phyloP scores from a whole-genome alignment of 192 early-diverging fungal genomes.

The Dimargaris xerosporica region DNA sequence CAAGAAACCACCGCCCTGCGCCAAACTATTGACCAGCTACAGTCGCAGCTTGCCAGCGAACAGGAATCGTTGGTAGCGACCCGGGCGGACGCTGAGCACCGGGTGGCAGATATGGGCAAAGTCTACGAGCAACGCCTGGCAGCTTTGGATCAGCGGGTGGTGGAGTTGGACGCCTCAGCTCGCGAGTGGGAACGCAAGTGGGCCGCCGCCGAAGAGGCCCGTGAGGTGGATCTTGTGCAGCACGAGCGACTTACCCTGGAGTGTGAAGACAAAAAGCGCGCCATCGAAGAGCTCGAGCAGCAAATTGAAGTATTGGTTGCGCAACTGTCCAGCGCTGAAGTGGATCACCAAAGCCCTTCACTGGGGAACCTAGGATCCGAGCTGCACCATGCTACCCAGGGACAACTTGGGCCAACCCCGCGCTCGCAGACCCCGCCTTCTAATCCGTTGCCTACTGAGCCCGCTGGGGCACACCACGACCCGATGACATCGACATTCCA shows the following conservation, averaged over 20 bases:
- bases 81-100: too few relatives aligned
- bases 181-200: conserved; percentile 1
- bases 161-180: conserved; percentile 1
- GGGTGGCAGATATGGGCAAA: too few relatives aligned
- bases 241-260: not conserved
- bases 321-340: not conserved
- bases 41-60: not conserved
- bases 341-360: too few relatives aligned
- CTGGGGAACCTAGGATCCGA: conserved; percentile 4
- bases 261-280: not conserved
- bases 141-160: not conserved
- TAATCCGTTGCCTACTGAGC: too few relatives aligned
- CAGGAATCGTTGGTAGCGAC: not conserved
- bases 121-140: not conserved
- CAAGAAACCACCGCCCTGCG: too few relatives aligned
- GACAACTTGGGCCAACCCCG: not conserved
- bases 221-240: not conserved
- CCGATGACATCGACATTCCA: conserved; percentile 1
- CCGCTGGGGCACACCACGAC: too few relatives aligned
- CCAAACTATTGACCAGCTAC: too few relatives aligned
- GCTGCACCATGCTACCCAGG: not conserved
- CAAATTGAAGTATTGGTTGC: conserved; percentile 2
- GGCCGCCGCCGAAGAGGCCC: not conserved
- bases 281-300: conserved; percentile 4
- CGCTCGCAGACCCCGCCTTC: too few relatives aligned